Evolutionary conservation across 2,329 filamentous ascomycete species (phyloP).

Genomic region (Aspergillus carbonarius): DNA sequence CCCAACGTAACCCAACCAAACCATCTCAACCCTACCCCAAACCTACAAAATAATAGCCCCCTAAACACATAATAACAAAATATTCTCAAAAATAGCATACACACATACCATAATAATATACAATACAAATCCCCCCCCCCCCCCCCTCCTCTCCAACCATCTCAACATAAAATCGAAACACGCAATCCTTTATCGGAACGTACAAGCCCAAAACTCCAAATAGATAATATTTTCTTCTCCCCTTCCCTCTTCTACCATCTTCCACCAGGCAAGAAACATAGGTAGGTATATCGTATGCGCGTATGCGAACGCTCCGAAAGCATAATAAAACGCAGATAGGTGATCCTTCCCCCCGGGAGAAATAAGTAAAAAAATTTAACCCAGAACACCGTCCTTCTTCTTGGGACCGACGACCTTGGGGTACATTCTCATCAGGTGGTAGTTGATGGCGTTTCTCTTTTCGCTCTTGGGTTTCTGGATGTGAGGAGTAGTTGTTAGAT

Average conservation of each 20-base stretch:
- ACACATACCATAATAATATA: neutral
- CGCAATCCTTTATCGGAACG: neutral
- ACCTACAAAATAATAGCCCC: neutral
- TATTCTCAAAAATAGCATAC: neutral
- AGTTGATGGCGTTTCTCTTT: slow-evolving; percentile 83
- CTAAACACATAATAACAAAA: neutral
- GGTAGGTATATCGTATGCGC: neutral
- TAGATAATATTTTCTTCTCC: slow-evolving; percentile 1
- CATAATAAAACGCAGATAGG: slow-evolving; percentile 3
- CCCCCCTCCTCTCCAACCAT: neutral
- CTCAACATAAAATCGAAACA: neutral
- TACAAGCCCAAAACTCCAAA: slow-evolving; percentile 12
- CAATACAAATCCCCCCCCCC: neutral
- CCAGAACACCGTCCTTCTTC: slow-evolving; percentile 58
- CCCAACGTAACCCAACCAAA: neutral
- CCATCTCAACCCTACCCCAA: neutral
- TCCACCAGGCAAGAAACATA: too few species aligned
- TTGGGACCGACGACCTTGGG: slow-evolving; percentile 69
- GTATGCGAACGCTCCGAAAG: neutral
- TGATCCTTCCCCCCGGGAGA: slow-evolving; percentile 3
- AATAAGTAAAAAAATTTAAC: slow-evolving; percentile 20
- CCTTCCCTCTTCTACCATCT: neutral
- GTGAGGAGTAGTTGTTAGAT: slow-evolving; percentile 1
- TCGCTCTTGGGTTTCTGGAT: slow-evolving; percentile 54
- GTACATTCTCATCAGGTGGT: slow-evolving; percentile 78